phyloP scores from a whole-genome alignment of 495 filamentous ascomycete genomes.

The Aspergillus indologenus region DNA sequence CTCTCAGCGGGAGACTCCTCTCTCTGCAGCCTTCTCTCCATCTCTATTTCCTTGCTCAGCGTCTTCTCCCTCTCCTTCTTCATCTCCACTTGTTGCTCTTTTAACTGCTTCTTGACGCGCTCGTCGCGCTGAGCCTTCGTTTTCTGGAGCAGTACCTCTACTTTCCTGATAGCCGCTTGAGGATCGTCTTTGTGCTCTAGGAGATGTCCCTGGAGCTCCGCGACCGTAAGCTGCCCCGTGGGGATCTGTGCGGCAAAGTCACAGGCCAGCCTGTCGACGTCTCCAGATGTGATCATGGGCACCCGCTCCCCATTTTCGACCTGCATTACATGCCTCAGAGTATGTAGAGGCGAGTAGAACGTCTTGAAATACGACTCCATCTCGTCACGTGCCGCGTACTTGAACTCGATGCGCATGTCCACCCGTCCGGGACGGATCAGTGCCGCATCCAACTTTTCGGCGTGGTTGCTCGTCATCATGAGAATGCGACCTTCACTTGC shows the following conservation, averaged over 20 bases:
- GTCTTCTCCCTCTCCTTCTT: background rate
- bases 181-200: constrained; percentile 65
- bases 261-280: constrained; percentile 42
- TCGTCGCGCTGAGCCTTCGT: background rate
- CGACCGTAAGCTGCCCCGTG: constrained; percentile 61
- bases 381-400: constrained; percentile 59
- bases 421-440: constrained; percentile 75
- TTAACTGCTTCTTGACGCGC: constrained; percentile 9
- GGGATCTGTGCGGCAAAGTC: constrained; percentile 64
- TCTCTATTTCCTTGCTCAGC: background rate
- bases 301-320: constrained; percentile 6
- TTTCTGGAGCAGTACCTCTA: constrained; percentile 50
- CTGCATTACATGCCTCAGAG: background rate
- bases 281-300: constrained; percentile 2
- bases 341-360: constrained; percentile 55
- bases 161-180: constrained; percentile 54
- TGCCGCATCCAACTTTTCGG: constrained; percentile 71
- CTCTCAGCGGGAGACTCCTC: no score
- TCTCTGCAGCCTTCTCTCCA: no score
- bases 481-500: constrained; percentile 72
- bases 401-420: constrained; percentile 70
- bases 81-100: background rate
- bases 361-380: constrained; percentile 66
- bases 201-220: constrained; percentile 75
- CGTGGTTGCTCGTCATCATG: constrained; percentile 83